phyloP scores from a whole-genome alignment of 2,329 filamentous ascomycete species.

The Colletotrichum sp. region DNA sequence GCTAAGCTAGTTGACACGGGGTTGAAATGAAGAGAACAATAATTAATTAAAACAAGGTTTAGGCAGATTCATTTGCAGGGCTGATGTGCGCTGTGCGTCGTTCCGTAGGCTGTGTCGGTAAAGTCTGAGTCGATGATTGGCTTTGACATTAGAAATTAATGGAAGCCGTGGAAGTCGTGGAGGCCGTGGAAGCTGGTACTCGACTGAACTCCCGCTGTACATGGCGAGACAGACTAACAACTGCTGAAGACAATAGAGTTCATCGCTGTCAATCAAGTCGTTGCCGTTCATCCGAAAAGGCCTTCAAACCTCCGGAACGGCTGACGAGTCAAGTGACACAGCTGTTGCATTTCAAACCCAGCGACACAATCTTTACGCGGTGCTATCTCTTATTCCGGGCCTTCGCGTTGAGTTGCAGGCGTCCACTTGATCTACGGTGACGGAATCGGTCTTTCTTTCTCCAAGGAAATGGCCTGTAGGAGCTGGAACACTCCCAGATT shows the following conservation, averaged over 20 bases:
- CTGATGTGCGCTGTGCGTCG: background rate
- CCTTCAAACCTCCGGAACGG: background rate
- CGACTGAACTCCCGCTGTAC: background rate
- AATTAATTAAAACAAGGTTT: background rate
- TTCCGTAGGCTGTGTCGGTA: background rate
- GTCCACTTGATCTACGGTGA: accelerated
- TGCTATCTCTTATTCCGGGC: background rate
- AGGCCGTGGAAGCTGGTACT: background rate
- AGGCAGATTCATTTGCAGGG: background rate
- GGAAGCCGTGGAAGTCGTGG: background rate
- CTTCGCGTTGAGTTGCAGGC: background rate
- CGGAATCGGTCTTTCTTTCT: background rate
- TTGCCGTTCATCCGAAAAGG: background rate
- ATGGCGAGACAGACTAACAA: background rate
- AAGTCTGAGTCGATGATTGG: background rate
- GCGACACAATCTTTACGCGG: background rate
- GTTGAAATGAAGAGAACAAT: background rate
- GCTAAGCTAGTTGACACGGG: background rate
- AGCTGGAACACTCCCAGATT: background rate
- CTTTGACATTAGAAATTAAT: background rate
- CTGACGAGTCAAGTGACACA: background rate
- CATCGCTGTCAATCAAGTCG: background rate
- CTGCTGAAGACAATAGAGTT: background rate
- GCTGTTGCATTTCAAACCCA: background rate
- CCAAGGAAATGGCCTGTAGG: background rate